Conservation (phyloP, 2,329 filamentous ascomycete genomes). For the Thermothelomyces thermophilus region DNA sequence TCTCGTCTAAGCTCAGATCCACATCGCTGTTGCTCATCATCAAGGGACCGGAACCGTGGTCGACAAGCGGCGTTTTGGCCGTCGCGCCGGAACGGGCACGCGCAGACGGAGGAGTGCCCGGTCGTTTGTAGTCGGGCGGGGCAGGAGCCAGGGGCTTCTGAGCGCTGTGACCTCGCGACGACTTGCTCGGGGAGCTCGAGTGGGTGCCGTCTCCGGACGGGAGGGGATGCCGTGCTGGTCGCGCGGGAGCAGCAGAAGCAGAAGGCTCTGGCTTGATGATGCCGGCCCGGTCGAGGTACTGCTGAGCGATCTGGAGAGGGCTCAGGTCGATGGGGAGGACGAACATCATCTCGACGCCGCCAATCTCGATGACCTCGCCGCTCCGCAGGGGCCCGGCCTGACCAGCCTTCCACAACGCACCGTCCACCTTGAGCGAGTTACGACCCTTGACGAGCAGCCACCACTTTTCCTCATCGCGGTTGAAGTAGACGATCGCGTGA, state of each 20-base stretch:
- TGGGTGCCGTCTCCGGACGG: slow-evolving; percentile 24
- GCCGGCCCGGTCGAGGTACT: slow-evolving; percentile 63
- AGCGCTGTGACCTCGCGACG: slow-evolving; percentile 28
- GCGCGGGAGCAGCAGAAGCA: slow-evolving; percentile 13
- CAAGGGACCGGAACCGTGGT: slow-evolving; percentile 29
- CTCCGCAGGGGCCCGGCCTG: slow-evolving; percentile 63
- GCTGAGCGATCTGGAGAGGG: slow-evolving; percentile 60
- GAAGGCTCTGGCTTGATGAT: slow-evolving; percentile 33
- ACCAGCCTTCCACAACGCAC: slow-evolving; percentile 60
- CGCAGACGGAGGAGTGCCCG: slow-evolving; percentile 52
- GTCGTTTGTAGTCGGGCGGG: slow-evolving; percentile 53
- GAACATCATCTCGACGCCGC: slow-evolving; percentile 97
- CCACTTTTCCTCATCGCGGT: slow-evolving; percentile 66
- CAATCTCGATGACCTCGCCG: slow-evolving; percentile 86
- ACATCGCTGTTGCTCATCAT: slow-evolving; percentile 51
- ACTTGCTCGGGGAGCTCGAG: slow-evolving; percentile 25
- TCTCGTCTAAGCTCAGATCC: slow-evolving; percentile 74
- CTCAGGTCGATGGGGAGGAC: slow-evolving; percentile 72
- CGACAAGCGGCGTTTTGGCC: slow-evolving; percentile 36
- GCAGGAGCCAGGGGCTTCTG: slow-evolving; percentile 52
- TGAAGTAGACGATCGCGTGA: slow-evolving; percentile 69
- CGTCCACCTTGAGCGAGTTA: slow-evolving; percentile 84
- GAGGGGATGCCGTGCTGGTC: slow-evolving; percentile 24
- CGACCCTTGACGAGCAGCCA: slow-evolving; percentile 81
- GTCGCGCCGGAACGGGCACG: slow-evolving; percentile 30